A percentile compares a stretch with the other conserved stretches of the same genome.
phyloP scores from a whole-genome alignment of 2,329 filamentous ascomycete genomes.

The Hypocreales sp. region DNA sequence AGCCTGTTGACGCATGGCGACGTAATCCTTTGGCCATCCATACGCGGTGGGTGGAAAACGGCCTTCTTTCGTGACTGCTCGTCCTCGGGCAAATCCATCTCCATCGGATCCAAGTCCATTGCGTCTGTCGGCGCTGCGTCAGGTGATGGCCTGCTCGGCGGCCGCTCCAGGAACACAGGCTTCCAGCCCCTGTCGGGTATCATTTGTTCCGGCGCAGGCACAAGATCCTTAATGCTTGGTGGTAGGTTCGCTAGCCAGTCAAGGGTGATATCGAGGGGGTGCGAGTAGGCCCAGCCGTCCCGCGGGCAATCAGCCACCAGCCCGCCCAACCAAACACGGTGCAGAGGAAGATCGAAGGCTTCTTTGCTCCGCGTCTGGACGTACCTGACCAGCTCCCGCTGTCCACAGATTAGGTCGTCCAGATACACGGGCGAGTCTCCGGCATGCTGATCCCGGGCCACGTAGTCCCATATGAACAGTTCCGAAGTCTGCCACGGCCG shows the following conservation, averaged over 20 bases:
- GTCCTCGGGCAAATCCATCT: constrained; percentile 8
- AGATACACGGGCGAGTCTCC: constrained; percentile 8
- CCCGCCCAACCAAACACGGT: constrained; percentile 30
- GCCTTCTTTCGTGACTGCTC: constrained; percentile 6
- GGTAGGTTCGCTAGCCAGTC: constrained; percentile 18
- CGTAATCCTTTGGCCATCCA: constrained; percentile 8
- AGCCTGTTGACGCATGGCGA: constrained; percentile 32
- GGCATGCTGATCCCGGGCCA: constrained; percentile 11
- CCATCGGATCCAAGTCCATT: too few species aligned
- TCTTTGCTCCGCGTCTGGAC: constrained; percentile 14
- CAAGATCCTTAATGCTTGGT: constrained; percentile 12
- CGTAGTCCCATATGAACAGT: constrained; percentile 38
- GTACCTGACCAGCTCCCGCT: constrained; percentile 25
- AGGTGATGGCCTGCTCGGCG: constrained; percentile 1
- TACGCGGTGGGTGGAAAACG: constrained; percentile 32
- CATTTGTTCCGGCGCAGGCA: constrained; percentile 17
- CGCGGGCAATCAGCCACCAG: constrained; percentile 7
- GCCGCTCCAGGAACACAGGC: constrained; percentile 9
- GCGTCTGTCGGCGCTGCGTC: background rate
- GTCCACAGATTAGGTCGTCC: constrained; percentile 26
- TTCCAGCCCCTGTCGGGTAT: constrained; percentile 23
- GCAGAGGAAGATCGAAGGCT: constrained; percentile 16
- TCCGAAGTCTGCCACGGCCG: constrained; percentile 21
- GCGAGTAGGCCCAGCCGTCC: constrained; percentile 6
- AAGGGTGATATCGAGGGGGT: constrained; percentile 27